Percentiles rank a stretch among this genome's conserved stretches.
Conservation (phyloP, 257 asterid species). For the Verbascum thapsus region DNA sequence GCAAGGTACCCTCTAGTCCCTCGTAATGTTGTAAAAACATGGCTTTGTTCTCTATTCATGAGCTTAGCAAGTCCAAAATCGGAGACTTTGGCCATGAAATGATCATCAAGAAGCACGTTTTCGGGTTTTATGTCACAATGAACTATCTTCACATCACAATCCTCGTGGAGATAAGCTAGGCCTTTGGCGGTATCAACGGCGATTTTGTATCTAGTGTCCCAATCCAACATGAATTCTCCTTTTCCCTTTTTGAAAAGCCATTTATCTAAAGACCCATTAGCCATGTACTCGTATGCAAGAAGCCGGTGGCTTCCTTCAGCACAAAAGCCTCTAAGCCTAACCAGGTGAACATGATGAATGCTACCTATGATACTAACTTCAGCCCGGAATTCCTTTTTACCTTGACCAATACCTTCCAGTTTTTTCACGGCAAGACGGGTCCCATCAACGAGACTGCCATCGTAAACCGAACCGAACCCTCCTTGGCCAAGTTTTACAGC, state of each 20-base stretch:
- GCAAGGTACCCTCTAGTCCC: slow-evolving; percentile 96
- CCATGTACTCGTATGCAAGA: slow-evolving; percentile 90
- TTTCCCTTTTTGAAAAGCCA: slow-evolving; percentile 77
- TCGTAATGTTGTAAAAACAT: slow-evolving; percentile 77
- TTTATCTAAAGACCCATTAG: slow-evolving; percentile 79
- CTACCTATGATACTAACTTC: slow-evolving; percentile 97
- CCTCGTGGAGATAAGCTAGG: slow-evolving; percentile 83
- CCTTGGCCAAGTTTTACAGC: slow-evolving; percentile 88
- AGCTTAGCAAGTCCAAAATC: slow-evolving; percentile 94
- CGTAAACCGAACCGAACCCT: slow-evolving; percentile 97
- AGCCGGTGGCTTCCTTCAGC: slow-evolving; percentile 91
- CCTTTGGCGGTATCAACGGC: slow-evolving; percentile 93
- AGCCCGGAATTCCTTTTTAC: slow-evolving; percentile 96
- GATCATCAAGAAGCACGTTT: slow-evolving; percentile 79
- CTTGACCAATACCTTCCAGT: slow-evolving; percentile 92
- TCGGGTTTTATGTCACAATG: slow-evolving; percentile 93
- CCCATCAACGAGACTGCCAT: slow-evolving; percentile 79
- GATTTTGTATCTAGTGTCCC: slow-evolving; percentile 70
- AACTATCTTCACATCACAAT: slow-evolving; percentile 79
- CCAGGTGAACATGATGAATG: slow-evolving; percentile 89
- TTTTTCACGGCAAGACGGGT: slow-evolving; percentile 76
- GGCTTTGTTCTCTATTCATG: slow-evolving; percentile 85
- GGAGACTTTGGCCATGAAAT: slow-evolving; percentile 71
- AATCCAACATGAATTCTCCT: slow-evolving; percentile 44
- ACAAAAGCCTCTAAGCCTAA: slow-evolving; percentile 82